These are phyloP conservation scores for Dicorynia guianensis DNA, from an alignment of 306 rosid species.

Conservation along the genomic window DNA sequence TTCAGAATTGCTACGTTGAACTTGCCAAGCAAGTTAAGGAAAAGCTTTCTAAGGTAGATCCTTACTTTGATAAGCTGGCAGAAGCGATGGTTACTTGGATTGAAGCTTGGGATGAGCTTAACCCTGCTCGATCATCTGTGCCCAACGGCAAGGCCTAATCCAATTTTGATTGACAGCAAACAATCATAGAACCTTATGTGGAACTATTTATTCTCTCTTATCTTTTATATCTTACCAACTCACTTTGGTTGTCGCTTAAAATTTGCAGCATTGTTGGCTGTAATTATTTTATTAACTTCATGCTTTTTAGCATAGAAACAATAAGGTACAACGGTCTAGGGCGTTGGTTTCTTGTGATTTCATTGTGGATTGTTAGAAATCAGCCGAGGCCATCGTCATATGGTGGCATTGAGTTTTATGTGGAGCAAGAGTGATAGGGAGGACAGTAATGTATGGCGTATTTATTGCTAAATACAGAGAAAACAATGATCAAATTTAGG, in stretches of 20 bases:
- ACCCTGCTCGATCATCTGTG: conserved; percentile 44
- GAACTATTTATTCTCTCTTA: conserved; percentile 18
- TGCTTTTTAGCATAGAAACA: conserved; percentile 41
- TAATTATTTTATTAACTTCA: conserved; percentile 17
- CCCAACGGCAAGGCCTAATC: conserved; percentile 45
- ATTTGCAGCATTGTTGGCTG: conserved; percentile 51
- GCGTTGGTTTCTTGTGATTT: conserved; percentile 40
- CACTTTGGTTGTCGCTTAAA: conserved; percentile 9
- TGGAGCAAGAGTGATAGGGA: conserved; percentile 30
- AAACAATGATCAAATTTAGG: conserved; percentile 21
- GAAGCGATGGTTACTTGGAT: conserved; percentile 83
- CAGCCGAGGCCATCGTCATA: neutral
- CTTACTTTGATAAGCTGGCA: conserved; percentile 77
- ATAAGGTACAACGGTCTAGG: conserved; percentile 44
- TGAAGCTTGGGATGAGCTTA: conserved; percentile 82
- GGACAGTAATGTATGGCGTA: conserved; percentile 15
- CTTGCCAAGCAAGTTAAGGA: conserved; percentile 89
- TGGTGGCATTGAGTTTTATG: conserved; percentile 29
- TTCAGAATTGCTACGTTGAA: conserved; percentile 87
- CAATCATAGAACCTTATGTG: conserved; percentile 10
- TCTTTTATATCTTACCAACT: conserved; percentile 6
- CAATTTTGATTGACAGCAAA: conserved; percentile 38
- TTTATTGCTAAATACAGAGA: conserved; percentile 9
- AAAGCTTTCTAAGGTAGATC: conserved; percentile 77
- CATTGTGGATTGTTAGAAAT: conserved; percentile 26